Evolutionary conservation across 768 basidiomycete species (phyloP).

Genomic region (Mycena kentingensis): DNA sequence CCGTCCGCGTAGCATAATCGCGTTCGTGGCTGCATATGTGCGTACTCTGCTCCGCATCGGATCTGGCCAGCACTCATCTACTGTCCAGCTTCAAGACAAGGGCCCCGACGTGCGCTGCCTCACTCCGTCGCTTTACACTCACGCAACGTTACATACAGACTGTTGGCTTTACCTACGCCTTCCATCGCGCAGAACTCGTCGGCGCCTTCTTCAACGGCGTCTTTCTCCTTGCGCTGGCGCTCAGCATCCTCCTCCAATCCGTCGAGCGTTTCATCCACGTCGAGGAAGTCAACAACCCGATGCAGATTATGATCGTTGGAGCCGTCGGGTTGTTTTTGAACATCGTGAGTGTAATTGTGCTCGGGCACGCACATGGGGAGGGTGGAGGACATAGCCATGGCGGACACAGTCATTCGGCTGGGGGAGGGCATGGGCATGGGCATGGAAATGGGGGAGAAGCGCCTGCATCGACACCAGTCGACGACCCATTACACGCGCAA

Average conservation of each 20-base stretch:
- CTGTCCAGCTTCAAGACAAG: constrained; percentile 43
- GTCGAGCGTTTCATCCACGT: constrained; percentile 55
- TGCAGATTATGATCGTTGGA: constrained; percentile 50
- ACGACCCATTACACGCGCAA: constrained; percentile 32
- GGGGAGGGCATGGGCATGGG: constrained; percentile 3
- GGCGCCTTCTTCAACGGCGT: constrained; percentile 59
- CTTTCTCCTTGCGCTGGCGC: constrained; percentile 52
- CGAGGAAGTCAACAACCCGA: constrained; percentile 44
- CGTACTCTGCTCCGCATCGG: constrained; percentile 10
- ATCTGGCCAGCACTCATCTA: neutral
- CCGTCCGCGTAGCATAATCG: constrained; percentile 46
- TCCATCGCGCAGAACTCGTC: constrained; percentile 57
- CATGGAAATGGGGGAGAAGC: constrained; percentile 13
- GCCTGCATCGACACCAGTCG: too few relatives aligned
- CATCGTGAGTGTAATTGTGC: constrained; percentile 48
- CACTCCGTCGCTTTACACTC: constrained; percentile 8
- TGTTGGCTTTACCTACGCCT: constrained; percentile 54
- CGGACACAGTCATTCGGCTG: constrained; percentile 10
- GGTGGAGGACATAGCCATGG: constrained; percentile 45
- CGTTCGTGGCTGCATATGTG: constrained; percentile 49
- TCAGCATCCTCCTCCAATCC: constrained; percentile 56
- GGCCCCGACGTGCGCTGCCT: constrained; percentile 41
- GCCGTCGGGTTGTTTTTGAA: constrained; percentile 50
- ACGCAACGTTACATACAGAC: constrained; percentile 34
- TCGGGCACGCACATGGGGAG: constrained; percentile 52